Percentiles rank a stretch among this genome's conserved stretches.
Evolutionary conservation across 2,329 filamentous ascomycete genomes (phyloP).

Genomic region (Mariannaea elegans): DNA sequence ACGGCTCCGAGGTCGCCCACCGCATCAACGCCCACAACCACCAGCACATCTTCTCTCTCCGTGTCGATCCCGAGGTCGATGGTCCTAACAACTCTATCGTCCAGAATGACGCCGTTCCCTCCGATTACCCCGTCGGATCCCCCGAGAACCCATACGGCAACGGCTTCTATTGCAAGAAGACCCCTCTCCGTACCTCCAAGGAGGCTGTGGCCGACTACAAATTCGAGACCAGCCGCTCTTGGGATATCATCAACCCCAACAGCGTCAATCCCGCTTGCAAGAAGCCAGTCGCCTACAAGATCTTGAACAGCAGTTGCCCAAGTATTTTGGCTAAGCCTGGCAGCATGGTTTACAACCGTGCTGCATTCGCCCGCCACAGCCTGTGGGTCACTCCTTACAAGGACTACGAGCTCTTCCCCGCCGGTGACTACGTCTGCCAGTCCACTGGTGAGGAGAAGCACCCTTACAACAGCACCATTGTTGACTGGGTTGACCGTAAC

Average conservation of each 20-base stretch:
- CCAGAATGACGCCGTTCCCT: constrained; percentile 78
- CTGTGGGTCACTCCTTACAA: constrained; percentile 61
- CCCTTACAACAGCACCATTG: constrained; percentile 71
- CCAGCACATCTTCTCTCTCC: constrained; percentile 74
- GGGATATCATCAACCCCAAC: constrained; percentile 89
- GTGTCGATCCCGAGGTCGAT: constrained; percentile 72
- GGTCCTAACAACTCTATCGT: constrained; percentile 71
- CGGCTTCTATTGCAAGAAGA: constrained; percentile 86
- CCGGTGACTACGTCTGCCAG: constrained; percentile 87
- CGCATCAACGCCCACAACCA: constrained; percentile 74
- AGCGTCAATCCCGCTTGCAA: constrained; percentile 85
- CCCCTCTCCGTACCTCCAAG: constrained; percentile 75
- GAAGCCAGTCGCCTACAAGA: constrained; percentile 87
- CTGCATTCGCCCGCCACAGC: constrained; percentile 75
- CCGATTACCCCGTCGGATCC: constrained; percentile 79
- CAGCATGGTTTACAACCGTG: constrained; percentile 86
- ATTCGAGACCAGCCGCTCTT: constrained; percentile 80
- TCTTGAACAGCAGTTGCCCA: constrained; percentile 86
- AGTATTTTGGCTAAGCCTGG: constrained; percentile 82
- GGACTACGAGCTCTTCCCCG: constrained; percentile 85
- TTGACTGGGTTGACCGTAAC: constrained; percentile 79
- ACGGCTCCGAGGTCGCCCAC: constrained; percentile 70
- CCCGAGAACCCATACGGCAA: constrained; percentile 89
- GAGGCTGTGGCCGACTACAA: constrained; percentile 82
- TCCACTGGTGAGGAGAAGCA: constrained; percentile 74